These are phyloP conservation scores for Penicillium sp. DNA, from an alignment of 2,329 filamentous ascomycete species.

Conservation along the genomic window DNA sequence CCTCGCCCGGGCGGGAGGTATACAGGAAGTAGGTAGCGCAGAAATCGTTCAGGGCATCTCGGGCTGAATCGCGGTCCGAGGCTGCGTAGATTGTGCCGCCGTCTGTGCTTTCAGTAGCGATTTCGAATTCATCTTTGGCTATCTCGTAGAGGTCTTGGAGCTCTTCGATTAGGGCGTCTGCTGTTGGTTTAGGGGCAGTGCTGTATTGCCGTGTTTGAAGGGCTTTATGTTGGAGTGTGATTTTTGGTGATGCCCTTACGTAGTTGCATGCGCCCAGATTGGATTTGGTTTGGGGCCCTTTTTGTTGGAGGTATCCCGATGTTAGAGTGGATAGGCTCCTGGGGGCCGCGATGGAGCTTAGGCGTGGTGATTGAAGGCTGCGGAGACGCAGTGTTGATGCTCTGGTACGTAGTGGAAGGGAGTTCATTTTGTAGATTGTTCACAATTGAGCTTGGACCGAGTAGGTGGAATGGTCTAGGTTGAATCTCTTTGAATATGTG, in stretches of 20 bases:
- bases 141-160: slow-evolving; percentile 42
- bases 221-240: slow-evolving; percentile 1
- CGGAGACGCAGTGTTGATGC: neutral
- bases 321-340: neutral
- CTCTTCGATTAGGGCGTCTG: slow-evolving; percentile 38
- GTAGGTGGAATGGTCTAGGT: neutral
- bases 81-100: slow-evolving; percentile 47
- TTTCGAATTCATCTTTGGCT: slow-evolving; percentile 52
- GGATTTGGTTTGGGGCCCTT: neutral
- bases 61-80: slow-evolving; percentile 47
- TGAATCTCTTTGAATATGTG: neutral
- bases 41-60: slow-evolving; percentile 46
- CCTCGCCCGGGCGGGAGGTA: slow-evolving; percentile 21
- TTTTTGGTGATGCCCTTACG: too few species aligned
- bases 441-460: neutral
- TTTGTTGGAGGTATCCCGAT: neutral
- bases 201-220: neutral
- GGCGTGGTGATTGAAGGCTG: neutral
- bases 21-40: slow-evolving; percentile 37
- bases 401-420: neutral
- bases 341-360: neutral
- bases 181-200: slow-evolving; percentile 18
- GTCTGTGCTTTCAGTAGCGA: slow-evolving; percentile 50
- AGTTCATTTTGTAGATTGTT: neutral
- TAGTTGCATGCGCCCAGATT: too few species aligned